Evolutionary conservation across 495 filamentous ascomycete species (phyloP).

Genomic region (Xylaria palmicola): DNA sequence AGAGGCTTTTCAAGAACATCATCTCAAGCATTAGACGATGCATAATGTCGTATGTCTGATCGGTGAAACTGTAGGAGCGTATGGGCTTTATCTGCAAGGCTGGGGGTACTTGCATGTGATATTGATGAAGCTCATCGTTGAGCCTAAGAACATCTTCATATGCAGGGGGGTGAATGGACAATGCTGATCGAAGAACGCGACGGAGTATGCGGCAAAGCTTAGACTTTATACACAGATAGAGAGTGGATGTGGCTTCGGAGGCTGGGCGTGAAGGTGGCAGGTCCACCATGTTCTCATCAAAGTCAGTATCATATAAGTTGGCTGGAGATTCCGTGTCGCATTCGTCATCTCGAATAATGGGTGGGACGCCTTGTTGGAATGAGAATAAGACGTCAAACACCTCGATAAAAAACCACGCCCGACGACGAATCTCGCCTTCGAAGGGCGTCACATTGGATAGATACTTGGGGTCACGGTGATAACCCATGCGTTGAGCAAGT

Average conservation of each 20-base stretch:
- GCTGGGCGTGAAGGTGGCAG: slow-evolving; percentile 40
- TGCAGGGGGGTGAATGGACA: slow-evolving; percentile 27
- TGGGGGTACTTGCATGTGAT: slow-evolving; percentile 29
- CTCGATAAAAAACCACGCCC: slow-evolving; percentile 48
- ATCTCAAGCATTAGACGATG: slow-evolving; percentile 38
- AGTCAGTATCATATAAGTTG: slow-evolving; percentile 49
- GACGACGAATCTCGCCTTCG: slow-evolving; percentile 52
- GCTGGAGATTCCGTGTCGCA: slow-evolving; percentile 45
- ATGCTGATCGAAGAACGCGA: slow-evolving; percentile 36
- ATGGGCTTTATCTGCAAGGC: slow-evolving; percentile 31
- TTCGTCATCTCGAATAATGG: slow-evolving; percentile 40
- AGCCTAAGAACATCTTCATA: slow-evolving; percentile 37
- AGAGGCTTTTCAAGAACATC: slow-evolving; percentile 40
- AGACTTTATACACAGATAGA: slow-evolving; percentile 45
- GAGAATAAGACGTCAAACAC: slow-evolving; percentile 50
- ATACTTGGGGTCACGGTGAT: slow-evolving; percentile 49
- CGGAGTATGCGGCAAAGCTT: slow-evolving; percentile 38
- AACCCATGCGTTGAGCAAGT: slow-evolving; percentile 51
- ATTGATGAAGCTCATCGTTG: slow-evolving; percentile 35
- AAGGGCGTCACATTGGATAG: slow-evolving; percentile 47
- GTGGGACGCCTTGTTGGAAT: slow-evolving; percentile 52
- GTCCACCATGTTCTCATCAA: slow-evolving; percentile 38
- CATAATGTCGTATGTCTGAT: slow-evolving; percentile 35
- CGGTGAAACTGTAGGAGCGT: slow-evolving; percentile 34
- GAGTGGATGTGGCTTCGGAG: slow-evolving; percentile 43